phyloP scores from a whole-genome alignment of 2,329 filamentous ascomycete genomes.

The Eutypella sp. region DNA sequence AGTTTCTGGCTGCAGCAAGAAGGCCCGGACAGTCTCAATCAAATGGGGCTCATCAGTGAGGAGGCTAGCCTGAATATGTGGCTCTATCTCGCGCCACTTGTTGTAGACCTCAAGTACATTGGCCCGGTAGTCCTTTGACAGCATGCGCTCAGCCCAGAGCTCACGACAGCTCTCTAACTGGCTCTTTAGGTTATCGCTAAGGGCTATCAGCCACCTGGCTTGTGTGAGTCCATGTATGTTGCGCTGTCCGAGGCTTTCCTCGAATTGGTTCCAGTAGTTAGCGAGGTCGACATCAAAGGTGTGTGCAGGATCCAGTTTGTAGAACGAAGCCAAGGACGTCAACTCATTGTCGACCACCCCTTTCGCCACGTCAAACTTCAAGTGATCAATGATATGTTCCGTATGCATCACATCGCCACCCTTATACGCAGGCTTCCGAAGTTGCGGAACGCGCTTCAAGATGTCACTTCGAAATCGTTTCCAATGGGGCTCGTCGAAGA shows the following conservation, averaged over 20 bases:
- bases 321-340: slow-evolving; percentile 19
- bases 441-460: background rate
- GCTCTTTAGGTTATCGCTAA: background rate
- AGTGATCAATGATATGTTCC: slow-evolving; percentile 52
- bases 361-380: slow-evolving; percentile 48
- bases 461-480: slow-evolving; percentile 21
- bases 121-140: background rate
- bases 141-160: background rate
- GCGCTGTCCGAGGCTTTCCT: background rate
- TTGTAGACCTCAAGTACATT: background rate
- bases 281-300: slow-evolving; percentile 34
- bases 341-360: slow-evolving; percentile 29
- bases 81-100: background rate
- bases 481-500: slow-evolving; percentile 37
- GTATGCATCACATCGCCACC: slow-evolving; percentile 18
- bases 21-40: slow-evolving; percentile 15
- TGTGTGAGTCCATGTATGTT: background rate
- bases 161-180: background rate
- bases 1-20: slow-evolving; percentile 23
- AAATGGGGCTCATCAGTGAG: slow-evolving; percentile 6
- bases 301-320: slow-evolving; percentile 6
- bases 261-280: background rate
- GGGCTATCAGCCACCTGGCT: background rate
- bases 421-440: slow-evolving; percentile 28
- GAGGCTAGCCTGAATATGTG: background rate